Evolutionary conservation across 2,329 filamentous ascomycete genomes (phyloP).

Genomic region (Talaromyces sp.): DNA sequence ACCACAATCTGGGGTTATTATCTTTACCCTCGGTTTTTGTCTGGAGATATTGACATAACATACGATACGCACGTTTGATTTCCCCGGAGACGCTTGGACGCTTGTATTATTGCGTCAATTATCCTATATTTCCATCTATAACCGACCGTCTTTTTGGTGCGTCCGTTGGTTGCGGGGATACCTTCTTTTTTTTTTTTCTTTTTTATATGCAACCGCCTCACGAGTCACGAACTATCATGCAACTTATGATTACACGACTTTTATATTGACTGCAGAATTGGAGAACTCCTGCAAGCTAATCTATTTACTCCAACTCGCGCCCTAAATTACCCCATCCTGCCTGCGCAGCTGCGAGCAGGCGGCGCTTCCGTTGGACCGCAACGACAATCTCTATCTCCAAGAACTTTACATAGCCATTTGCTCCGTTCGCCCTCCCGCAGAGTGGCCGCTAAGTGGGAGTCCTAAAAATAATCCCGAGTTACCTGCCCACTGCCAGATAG

Average conservation of each 20-base stretch:
- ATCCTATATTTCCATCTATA: not conserved
- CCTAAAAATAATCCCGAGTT: too few species aligned
- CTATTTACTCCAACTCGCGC: not conserved
- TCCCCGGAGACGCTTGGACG: not conserved
- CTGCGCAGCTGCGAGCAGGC: not conserved
- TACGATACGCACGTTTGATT: not conserved
- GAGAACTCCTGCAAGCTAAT: not conserved
- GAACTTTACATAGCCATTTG: not conserved
- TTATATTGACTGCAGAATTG: not conserved
- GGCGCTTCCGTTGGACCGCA: conserved; percentile 8
- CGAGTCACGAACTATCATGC: not conserved
- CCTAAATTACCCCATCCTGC: not conserved
- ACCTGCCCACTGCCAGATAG: too few species aligned
- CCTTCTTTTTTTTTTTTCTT: not conserved
- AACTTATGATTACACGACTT: not conserved
- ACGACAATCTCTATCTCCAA: not conserved
- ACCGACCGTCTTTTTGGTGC: not conserved
- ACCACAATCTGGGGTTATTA: not conserved
- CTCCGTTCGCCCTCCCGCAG: conserved; percentile 1
- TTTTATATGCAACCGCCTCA: not conserved
- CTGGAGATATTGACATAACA: not conserved
- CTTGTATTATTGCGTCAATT: not conserved
- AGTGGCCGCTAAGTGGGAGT: not conserved
- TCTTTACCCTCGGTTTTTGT: not conserved
- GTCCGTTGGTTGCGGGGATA: not conserved